Base-by-base conservation (phyloP, 306 rosid species). In the Cucumis hystrix region DNA sequence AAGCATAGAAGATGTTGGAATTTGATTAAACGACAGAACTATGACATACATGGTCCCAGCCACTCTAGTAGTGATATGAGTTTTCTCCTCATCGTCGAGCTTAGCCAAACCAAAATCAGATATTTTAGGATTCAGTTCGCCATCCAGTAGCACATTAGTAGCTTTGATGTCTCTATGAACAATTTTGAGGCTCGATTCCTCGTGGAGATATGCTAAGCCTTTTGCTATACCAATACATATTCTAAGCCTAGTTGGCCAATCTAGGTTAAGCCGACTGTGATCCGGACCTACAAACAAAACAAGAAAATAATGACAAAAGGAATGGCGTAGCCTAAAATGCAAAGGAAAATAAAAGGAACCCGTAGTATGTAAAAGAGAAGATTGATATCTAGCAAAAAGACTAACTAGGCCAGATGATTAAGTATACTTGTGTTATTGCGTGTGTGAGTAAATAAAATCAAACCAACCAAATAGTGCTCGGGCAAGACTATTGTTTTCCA, bases 161-260 rank as follows among this genome's bases (percentile, higher is more conserved):
- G 96, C 90, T 81, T 92, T 90, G 83, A 92, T 87, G 85, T 88
- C 97, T 77, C 89, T 83, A 66, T 92, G 97, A 66, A 90, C 96
- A 68, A 88, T 90, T 80, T 88, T 90, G 62, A 92, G 82, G 75
- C 83, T 82, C 30, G 97, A 90, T 70, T 90, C 89, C 73, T 90
- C 96, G 15, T 88, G 92, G 40, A 92, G 96, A 83, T 88, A 92
- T 69, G 91, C 88, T 56, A 92, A 83, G 40, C 93, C 97, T 85
- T 79, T 92, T n/a, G 96, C 93, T 75, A 92, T 81, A 63, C 97
- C 96, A 7, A 88, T 75, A 73, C 96, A 90, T 64, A 92, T 90
- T 79, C 82, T 85, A 57, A 63, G 80, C 81, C 96, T 88, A 65
- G 86, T 81, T 21, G 88, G 66, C 97, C 97, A 90, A 57, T 86